phyloP scores from a whole-genome alignment of 495 filamentous ascomycete genomes.

The Glutinoglossum americanum region DNA sequence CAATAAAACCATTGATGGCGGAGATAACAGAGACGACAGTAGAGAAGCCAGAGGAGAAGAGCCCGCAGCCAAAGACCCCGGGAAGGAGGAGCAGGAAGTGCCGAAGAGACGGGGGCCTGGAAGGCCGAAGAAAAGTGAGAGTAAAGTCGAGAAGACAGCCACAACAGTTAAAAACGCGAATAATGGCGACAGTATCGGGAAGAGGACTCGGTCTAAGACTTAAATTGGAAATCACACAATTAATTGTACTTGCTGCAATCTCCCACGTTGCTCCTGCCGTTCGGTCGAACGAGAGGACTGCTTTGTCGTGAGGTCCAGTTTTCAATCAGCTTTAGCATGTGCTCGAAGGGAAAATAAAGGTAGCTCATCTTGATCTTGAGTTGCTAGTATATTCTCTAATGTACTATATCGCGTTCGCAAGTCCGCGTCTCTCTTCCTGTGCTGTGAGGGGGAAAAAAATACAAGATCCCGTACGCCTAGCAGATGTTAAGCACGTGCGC shows the following conservation, averaged over 20 bases:
- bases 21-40: not conserved
- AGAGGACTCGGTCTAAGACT: slow-evolving; percentile 5
- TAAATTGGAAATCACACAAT: not conserved
- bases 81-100: not conserved
- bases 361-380: not conserved
- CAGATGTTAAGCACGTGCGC: not conserved
- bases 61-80: not conserved
- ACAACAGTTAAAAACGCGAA: not conserved
- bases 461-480: not conserved
- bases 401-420: not conserved
- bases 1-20: not conserved
- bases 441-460: not conserved
- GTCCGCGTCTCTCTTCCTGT: not conserved
- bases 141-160: not conserved
- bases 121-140: not conserved
- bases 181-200: slow-evolving; percentile 5
- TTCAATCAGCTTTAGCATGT: not conserved
- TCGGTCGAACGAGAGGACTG: not conserved
- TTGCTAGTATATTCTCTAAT: not conserved
- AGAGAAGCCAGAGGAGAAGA: not conserved
- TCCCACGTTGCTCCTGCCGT: not conserved
- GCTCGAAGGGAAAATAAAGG: not conserved
- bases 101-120: slow-evolving; percentile 1
- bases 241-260: not conserved
- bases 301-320: not conserved